Evolutionary conservation across 202 grass and related monocot genomes (phyloP).

Genomic region (Brachypodium distachyon): DNA sequence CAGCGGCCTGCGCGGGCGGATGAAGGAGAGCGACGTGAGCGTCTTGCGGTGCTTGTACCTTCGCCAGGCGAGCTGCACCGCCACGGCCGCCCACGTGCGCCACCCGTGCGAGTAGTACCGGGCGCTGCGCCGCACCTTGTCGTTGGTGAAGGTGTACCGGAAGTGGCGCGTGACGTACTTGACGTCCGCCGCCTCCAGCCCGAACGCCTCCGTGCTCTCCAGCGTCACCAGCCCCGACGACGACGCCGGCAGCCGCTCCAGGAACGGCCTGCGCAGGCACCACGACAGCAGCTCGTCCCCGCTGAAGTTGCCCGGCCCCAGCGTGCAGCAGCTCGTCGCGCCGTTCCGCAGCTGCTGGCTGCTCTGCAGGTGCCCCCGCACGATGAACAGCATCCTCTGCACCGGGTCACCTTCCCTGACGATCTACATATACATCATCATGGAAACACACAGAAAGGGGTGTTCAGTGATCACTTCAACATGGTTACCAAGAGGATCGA

Average conservation of each 20-base stretch:
- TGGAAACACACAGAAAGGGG: no score
- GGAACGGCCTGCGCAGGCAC: conserved; percentile 78
- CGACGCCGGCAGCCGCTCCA: conserved; percentile 59
- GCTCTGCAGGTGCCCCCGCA: conserved; percentile 67
- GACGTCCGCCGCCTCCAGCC: conserved; percentile 59
- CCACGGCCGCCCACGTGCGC: conserved; percentile 86
- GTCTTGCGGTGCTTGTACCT: conserved; percentile 73
- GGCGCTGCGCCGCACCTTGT: conserved; percentile 67
- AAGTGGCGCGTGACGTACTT: conserved; percentile 89
- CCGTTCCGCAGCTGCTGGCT: conserved; percentile 57
- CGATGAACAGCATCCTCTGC: conserved; percentile 79
- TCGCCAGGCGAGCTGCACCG: conserved; percentile 75
- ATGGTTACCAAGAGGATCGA: no score
- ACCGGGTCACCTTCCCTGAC: conserved; percentile 67
- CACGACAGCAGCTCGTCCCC: conserved; percentile 88
- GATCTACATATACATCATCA: conserved; percentile 21
- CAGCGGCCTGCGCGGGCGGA: conserved; percentile 53
- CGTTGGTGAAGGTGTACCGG: conserved; percentile 79
- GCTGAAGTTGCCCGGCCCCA: conserved; percentile 85
- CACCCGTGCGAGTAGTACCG: conserved; percentile 88
- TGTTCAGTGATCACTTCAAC: no score
- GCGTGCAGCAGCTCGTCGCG: conserved; percentile 64
- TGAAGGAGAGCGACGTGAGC: conserved; percentile 63
- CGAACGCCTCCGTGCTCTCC: conserved; percentile 80
- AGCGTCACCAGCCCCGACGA: conserved; percentile 50